phyloP scores from a whole-genome alignment of 1,284 basidiomycete genomes.

The Ganoderma lucidum region DNA sequence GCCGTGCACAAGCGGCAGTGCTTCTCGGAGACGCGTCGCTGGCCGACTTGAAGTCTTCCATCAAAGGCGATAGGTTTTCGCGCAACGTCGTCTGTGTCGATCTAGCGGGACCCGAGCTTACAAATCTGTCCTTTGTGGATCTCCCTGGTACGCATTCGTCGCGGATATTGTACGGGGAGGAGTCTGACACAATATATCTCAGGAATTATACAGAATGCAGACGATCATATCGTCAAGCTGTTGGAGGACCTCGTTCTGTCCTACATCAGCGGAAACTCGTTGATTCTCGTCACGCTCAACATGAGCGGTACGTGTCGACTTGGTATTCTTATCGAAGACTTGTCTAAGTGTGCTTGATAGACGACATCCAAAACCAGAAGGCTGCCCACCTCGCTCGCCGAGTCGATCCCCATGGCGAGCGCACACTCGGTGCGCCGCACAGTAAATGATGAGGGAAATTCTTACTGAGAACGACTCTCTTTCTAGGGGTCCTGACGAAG shows the following conservation, averaged over 20 bases:
- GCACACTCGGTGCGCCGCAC: conserved; percentile 63
- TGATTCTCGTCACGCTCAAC: conserved; percentile 69
- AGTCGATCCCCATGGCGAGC: conserved; percentile 56
- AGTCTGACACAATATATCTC: not conserved
- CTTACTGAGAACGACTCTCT: conserved; percentile 21
- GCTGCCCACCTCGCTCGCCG: conserved; percentile 59
- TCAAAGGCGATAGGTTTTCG: conserved; percentile 44
- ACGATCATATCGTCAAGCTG: conserved; percentile 47
- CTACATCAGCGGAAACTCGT: conserved; percentile 49
- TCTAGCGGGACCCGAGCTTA: conserved; percentile 51
- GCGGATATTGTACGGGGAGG: not conserved
- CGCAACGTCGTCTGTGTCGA: conserved; percentile 54
- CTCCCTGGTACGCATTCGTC: conserved; percentile 46
- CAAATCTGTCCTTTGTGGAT: conserved; percentile 54
- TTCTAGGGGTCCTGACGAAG: conserved; percentile 68
- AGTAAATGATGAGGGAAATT: not conserved
- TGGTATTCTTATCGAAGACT: not conserved
- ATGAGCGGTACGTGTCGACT: conserved; percentile 55
- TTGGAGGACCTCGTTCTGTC: conserved; percentile 55
- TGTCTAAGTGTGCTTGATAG: conserved; percentile 42
- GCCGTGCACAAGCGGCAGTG: conserved; percentile 54
- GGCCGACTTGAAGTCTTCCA: not conserved
- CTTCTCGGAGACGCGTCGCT: conserved; percentile 31
- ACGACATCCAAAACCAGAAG: conserved; percentile 70
- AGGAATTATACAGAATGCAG: conserved; percentile 67